phyloP scores from a whole-genome alignment of 495 filamentous ascomycete species.

The Penicillium odoratum region DNA sequence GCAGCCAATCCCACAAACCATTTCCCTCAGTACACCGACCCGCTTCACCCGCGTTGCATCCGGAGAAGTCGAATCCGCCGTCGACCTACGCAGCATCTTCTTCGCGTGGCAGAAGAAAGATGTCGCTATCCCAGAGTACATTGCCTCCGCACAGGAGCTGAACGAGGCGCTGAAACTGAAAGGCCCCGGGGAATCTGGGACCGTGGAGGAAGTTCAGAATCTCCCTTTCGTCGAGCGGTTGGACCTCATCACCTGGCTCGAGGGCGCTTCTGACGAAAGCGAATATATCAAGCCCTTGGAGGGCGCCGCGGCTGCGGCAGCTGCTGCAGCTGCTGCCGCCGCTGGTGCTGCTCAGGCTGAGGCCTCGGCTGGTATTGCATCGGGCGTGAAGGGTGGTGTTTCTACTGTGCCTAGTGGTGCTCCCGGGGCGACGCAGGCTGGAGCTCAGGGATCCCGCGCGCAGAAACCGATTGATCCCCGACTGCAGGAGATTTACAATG shows the following conservation, averaged over 20 bases:
- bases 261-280: slow-evolving; percentile 81
- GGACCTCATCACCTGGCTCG: slow-evolving; percentile 88
- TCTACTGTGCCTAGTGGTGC: slow-evolving; percentile 42
- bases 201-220: slow-evolving; percentile 63
- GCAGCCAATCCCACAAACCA: slow-evolving; percentile 57
- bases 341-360: slow-evolving; percentile 41
- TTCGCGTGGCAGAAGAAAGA: slow-evolving; percentile 94
- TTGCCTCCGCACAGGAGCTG: slow-evolving; percentile 73
- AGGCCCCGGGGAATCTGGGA: slow-evolving; percentile 49
- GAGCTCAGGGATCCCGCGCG: slow-evolving; percentile 46
- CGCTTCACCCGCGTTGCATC: slow-evolving; percentile 93
- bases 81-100: slow-evolving; percentile 91
- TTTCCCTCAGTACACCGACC: slow-evolving; percentile 74
- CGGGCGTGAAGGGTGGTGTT: slow-evolving; percentile 44
- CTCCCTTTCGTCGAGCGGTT: slow-evolving; percentile 86
- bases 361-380: slow-evolving; percentile 41
- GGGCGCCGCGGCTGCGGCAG: slow-evolving; percentile 56
- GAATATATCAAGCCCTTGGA: slow-evolving; percentile 88
- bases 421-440: slow-evolving; percentile 49
- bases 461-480: slow-evolving; percentile 72
- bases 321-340: slow-evolving; percentile 47
- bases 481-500: slow-evolving; percentile 83
- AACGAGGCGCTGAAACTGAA: slow-evolving; percentile 73
- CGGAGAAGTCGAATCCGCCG: slow-evolving; percentile 56
- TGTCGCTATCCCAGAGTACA: slow-evolving; percentile 83